Evolutionary conservation across 192 early-diverging fungal genomes (phyloP), one percentile per base, ranked within the genome.

Genomic region (Linnemannia zychae): DNA sequence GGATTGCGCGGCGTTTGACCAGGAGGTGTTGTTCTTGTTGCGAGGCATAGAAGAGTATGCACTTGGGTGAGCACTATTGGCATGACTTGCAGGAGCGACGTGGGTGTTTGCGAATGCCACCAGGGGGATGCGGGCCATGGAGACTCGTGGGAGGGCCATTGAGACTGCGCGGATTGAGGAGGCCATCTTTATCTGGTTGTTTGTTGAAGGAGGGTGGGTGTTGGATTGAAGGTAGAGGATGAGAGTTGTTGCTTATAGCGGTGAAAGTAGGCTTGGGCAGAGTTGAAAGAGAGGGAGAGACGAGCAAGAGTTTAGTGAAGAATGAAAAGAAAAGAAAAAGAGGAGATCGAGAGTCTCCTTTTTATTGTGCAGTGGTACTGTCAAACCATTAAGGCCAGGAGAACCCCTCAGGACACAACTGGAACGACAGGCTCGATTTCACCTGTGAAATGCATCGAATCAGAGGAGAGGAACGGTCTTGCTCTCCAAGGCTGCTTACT

Each of bases 41-140:
- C 40, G 17, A 18, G 82, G 22, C 82, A 75, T 79, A 22, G 82
- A 79, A 5, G 82, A 77, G 48, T 60, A 84, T 11, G 72, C 67
- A 47, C 72, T 75, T 0, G 72, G 75, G 63, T 83, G 81, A 24
- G 63, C 34, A 3, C 50, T 57, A 48, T 66, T 76, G 47, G 57
- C 47, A 17, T 50, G 69, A 9, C 49, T 47, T 12, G 34, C 33
- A 12, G 72, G 50, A 7, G 18, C 31, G 36, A 60, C 52, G 38
- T 72, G 75, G 71, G 22, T 70, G 74, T 74, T 79, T 52, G 73
- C 67, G 37, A 84, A 66, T 22, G 73, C 76, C 37, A 75, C 73
- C 5, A 84, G 38, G 34, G 82, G 82, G 46, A 84, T 75, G 48
- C 82, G 82, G 34, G 82, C 33, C 77, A 84, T 84, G 15, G 82